Base-by-base conservation (phyloP, 805 yeast species). In the Spathaspora hagerdaliae region DNA sequence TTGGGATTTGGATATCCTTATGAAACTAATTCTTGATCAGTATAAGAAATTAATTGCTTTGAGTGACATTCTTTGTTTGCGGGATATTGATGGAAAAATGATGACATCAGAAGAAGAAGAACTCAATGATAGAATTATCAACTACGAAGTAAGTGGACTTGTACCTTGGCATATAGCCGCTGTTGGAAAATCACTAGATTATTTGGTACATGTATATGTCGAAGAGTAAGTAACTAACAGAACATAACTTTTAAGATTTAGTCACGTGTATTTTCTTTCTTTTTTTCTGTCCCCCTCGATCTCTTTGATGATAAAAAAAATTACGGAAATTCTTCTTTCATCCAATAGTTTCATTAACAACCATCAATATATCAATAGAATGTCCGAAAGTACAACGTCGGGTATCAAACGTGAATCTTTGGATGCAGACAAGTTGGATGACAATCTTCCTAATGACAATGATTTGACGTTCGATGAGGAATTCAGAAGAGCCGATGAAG, bases 141-240 rank as follows among this genome's bases (percentile, higher is more conserved):
- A 48, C 11, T 55, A 47, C 37, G 50, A 51, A 8, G 32, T 50
- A 31, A 51, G 46, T 6, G 65, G 77, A 0, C 63, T 82, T 34
- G 69, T 81, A 2, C 95, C 95, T 26, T 83, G 90, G 84, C 92
- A 87, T 59, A 74, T 86, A 24, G 63, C 77, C 11, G 82, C 89
- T 0, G 94, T 87, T 9, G 72, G 78, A 29, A 84, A 81, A 53
- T 69, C 79, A 51, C 61, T 86, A 55, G 79, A 74, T 41, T 75
- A 74, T 41, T 60, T 86, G 45, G 78, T 79, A 1, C 89, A 85
- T 59, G 60, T 85, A 3, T 65, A 69, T 34, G 83, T 83, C 4
- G 74, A 63, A 45, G 65, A 61, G 12, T 59, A 50, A 44, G 6
- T 29, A 19, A 19, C 24, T 29, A 29, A 29, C 12, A 11, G 32